phyloP scores from a whole-genome alignment of 306 rosid species.

The Gillenia trifoliata region DNA sequence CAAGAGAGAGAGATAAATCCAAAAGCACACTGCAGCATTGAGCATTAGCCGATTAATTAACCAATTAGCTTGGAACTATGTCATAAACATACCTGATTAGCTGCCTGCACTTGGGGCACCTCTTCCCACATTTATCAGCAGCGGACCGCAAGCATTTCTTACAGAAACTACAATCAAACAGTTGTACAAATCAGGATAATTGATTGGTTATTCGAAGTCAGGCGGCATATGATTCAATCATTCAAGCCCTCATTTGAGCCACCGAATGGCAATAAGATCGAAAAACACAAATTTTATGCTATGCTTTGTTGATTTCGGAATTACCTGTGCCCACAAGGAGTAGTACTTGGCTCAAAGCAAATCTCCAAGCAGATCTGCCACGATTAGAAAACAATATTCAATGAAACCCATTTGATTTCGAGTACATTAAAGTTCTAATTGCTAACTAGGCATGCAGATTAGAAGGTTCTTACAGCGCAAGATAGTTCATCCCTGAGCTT shows the following conservation, averaged over 20 bases:
- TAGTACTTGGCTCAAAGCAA: slow-evolving; percentile 93
- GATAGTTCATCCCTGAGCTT: slow-evolving; percentile 93
- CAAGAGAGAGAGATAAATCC: background rate
- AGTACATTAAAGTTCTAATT: background rate
- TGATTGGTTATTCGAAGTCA: background rate
- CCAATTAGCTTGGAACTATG: background rate
- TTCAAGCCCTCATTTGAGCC: background rate
- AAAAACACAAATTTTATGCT: background rate
- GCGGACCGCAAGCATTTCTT: slow-evolving; percentile 79
- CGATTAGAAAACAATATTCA: background rate
- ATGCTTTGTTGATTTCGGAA: background rate
- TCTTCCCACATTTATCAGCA: slow-evolving; percentile 88
- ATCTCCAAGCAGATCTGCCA: slow-evolving; percentile 88
- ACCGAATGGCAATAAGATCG: background rate
- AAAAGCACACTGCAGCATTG: background rate
- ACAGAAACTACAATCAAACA: slow-evolving; percentile 59
- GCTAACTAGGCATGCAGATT: background rate
- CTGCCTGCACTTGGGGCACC: slow-evolving; percentile 94
- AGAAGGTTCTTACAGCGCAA: slow-evolving; percentile 67
- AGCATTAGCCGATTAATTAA: no score
- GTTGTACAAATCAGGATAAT: slow-evolving; percentile 16
- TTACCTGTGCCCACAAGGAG: slow-evolving; percentile 98
- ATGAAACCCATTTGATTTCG: background rate
- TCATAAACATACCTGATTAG: slow-evolving; percentile 48
- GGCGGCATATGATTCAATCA: background rate